Evolutionary conservation across 1,284 basidiomycete genomes (phyloP).

Genomic region (Ganoderma lingzhi): DNA sequence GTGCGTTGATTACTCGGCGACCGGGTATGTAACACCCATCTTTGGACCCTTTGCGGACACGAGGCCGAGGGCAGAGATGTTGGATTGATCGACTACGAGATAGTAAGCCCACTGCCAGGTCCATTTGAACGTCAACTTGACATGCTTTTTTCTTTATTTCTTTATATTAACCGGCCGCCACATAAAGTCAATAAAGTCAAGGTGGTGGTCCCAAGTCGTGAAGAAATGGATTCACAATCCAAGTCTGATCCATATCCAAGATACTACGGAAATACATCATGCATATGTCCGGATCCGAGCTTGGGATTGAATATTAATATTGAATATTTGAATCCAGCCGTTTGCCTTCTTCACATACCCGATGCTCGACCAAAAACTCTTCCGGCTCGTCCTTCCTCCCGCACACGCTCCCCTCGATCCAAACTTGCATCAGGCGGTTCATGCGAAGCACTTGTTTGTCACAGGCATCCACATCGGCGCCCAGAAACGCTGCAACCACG

Average conservation of each 20-base stretch:
- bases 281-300: too few species aligned
- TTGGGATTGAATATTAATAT: not conserved
- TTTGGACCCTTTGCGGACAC: too few species aligned
- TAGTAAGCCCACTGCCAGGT: too few species aligned
- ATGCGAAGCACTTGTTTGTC: constrained; percentile 17
- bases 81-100: too few species aligned
- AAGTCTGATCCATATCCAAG: not conserved
- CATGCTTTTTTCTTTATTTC: not conserved
- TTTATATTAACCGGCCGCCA: not conserved
- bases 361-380: constrained; percentile 66
- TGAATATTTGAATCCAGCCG: not conserved
- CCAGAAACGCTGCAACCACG: constrained; percentile 76
- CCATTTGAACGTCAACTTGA: too few species aligned
- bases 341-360: constrained; percentile 53
- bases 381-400: constrained; percentile 51
- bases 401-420: constrained; percentile 54
- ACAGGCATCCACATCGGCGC: constrained; percentile 65
- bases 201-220: too few species aligned
- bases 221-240: not conserved
- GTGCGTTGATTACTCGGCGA: not conserved
- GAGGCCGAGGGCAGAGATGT: too few species aligned
- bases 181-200: too few species aligned
- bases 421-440: constrained; percentile 61
- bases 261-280: not conserved
- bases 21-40: too few species aligned